Percentiles rank a stretch among this genome's conserved stretches.
These are phyloP conservation scores for Sphaerostilbella broomeana DNA, from an alignment of 2,329 filamentous ascomycete genomes.

Conservation along the genomic window DNA sequence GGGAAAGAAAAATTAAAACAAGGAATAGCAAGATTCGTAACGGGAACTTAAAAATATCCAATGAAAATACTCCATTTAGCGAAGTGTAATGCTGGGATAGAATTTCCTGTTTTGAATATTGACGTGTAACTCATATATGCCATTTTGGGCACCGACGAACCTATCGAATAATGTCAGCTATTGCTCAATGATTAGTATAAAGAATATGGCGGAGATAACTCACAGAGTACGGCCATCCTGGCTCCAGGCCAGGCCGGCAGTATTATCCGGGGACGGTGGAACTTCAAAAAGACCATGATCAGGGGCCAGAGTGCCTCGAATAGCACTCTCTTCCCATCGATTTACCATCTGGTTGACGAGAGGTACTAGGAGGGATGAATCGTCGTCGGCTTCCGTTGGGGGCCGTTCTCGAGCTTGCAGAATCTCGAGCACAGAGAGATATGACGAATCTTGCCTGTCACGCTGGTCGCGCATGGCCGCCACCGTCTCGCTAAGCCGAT, in stretches of 20 bases:
- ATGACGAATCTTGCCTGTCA: conserved; percentile 30
- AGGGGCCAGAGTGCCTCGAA: conserved; percentile 25
- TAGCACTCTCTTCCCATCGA: conserved; percentile 33
- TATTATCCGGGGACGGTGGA: conserved; percentile 47
- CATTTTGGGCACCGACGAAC: conserved; percentile 61
- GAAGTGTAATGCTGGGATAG: conserved; percentile 48
- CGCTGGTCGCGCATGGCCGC: conserved; percentile 31
- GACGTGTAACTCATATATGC: conserved; percentile 68
- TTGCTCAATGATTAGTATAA: too few species aligned
- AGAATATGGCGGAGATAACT: conserved; percentile 25
- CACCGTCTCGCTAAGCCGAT: conserved; percentile 30
- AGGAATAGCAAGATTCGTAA: too few species aligned
- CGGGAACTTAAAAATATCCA: too few species aligned
- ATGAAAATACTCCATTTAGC: too few species aligned
- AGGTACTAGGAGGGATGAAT: conserved; percentile 30
- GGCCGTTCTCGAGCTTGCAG: conserved; percentile 29
- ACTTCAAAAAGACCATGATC: conserved; percentile 38
- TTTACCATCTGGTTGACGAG: conserved; percentile 32
- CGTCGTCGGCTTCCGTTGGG: conserved; percentile 29
- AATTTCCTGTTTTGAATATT: conserved; percentile 56
- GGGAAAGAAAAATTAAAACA: too few species aligned
- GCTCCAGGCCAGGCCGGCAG: conserved; percentile 56
- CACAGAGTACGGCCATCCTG: conserved; percentile 54
- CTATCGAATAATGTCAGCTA: too few species aligned
- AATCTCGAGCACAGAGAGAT: conserved; percentile 32